Base-by-base conservation (phyloP, 371 early-diverging fungal species). In the Mortierella sp. region DNA sequence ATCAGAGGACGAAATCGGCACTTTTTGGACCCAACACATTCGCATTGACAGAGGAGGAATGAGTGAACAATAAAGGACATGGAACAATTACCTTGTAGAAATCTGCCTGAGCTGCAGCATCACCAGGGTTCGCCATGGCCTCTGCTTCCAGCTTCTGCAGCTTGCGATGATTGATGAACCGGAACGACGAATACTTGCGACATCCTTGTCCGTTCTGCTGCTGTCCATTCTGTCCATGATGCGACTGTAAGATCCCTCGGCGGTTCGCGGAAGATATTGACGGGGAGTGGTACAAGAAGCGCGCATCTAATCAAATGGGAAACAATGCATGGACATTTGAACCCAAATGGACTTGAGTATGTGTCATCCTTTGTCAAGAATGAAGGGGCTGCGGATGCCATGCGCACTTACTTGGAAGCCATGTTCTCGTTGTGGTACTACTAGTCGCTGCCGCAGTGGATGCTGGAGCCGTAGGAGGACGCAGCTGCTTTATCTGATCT, bases 131-230 rank as follows among this genome's bases (percentile, higher is more conserved):
- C 13, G 84, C 80, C 44, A 90, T 86, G 3, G 94, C 93, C 29
- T 90, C 91, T 45, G 85, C 67, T 57, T 92, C 91, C n/a, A 94
- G 70, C 41, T 85, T 83, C 17, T 82, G 81, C 14, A 91, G 72
- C 46, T 82, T 73, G 54, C 86, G 80, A 24, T 79, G 80, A 54
- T 84, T 84, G 39, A 80, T 77, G 52, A 77, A 79, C 19, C 85
- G 82, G 27, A 76, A 67, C 17, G 85, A 85, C 13, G 76, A 68
- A 41, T 76, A 76, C 2, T 56, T 62, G 45, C 73, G 73, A 22
- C 54, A 54, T 31, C 54, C 58, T 16, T 29, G 22, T 16, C 60
- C 61, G 27, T 46, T 51, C 0, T 43, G n/a, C n/a, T n/a, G n/a
- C n/a, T n/a, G n/a, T n/a, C n/a, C n/a, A n/a, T n/a, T n/a, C n/a